phyloP scores from a whole-genome alignment of 768 basidiomycete species.

The Hypholoma sublateritium region DNA sequence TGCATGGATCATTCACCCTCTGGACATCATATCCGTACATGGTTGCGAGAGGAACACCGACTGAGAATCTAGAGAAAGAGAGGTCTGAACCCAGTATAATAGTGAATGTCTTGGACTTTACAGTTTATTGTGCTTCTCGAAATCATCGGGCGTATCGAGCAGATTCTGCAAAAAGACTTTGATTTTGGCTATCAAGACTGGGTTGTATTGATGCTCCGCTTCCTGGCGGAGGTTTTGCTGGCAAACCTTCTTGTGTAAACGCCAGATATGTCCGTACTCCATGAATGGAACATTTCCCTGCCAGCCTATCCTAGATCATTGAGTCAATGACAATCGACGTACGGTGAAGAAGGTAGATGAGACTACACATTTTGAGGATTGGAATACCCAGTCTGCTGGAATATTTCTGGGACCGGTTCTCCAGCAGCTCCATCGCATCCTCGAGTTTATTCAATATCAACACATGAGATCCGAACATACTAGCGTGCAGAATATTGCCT shows the following conservation, averaged over 20 bases:
- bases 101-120: background rate
- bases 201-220: constrained; percentile 24
- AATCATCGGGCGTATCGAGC: constrained; percentile 11
- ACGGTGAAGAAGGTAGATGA: background rate
- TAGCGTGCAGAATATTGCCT: constrained; percentile 22
- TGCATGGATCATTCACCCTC: constrained; percentile 14
- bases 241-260: constrained; percentile 33
- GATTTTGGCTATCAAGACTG: constrained; percentile 27
- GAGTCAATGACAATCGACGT: background rate
- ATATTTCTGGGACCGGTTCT: constrained; percentile 44
- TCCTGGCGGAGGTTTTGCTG: constrained; percentile 33
- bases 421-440: constrained; percentile 24
- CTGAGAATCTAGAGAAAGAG: background rate
- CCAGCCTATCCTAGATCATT: constrained; percentile 27
- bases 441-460: constrained; percentile 24
- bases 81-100: background rate
- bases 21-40: constrained; percentile 19
- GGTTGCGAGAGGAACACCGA: constrained; percentile 6
- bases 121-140: constrained; percentile 15
- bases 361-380: constrained; percentile 4
- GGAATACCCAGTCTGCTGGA: constrained; percentile 39
- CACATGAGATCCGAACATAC: constrained; percentile 19
- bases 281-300: constrained; percentile 33
- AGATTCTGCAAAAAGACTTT: constrained; percentile 29
- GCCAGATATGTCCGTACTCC: constrained; percentile 35